Evolutionary conservation across 2,329 filamentous ascomycete genomes (phyloP).

Genomic region (Tolypocladium album): DNA sequence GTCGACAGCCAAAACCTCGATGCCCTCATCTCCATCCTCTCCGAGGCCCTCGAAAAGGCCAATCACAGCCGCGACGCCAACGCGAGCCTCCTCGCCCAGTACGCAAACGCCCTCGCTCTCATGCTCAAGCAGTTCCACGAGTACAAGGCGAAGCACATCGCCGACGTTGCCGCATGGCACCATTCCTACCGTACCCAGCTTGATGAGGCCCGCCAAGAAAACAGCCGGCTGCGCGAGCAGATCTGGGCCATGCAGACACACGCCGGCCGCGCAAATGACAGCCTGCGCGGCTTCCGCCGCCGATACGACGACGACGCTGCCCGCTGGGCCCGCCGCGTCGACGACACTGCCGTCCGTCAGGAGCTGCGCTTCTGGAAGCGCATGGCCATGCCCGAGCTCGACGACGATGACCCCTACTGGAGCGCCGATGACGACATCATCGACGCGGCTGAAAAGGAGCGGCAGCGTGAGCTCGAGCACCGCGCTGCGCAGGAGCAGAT

Average conservation of each 20-base stretch:
- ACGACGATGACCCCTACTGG: conserved; percentile 50
- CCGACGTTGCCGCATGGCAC: conserved; percentile 54
- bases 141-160: conserved; percentile 53
- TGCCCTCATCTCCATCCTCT: conserved; percentile 47
- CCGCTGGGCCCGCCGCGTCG: conserved; percentile 41
- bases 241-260: conserved; percentile 57
- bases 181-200: conserved; percentile 55
- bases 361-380: conserved; percentile 57
- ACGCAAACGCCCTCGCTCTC: conserved; percentile 43
- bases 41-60: conserved; percentile 51
- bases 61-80: conserved; percentile 51
- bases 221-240: conserved; percentile 50
- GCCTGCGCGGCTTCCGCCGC: conserved; percentile 44
- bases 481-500: conserved; percentile 30
- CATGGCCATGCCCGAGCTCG: conserved; percentile 50
- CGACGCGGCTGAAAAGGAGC: conserved; percentile 48
- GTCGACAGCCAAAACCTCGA: conserved; percentile 51
- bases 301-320: conserved; percentile 45
- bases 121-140: conserved; percentile 56
- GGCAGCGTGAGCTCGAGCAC: conserved; percentile 38
- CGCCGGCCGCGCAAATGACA: conserved; percentile 46
- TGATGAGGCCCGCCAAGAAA: conserved; percentile 54
- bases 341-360: conserved; percentile 41
- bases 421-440: conserved; percentile 56
- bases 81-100: conserved; percentile 44